Evolutionary conservation across 1,284 basidiomycete species (phyloP).

Genomic region (Sanghuangporus baumii): DNA sequence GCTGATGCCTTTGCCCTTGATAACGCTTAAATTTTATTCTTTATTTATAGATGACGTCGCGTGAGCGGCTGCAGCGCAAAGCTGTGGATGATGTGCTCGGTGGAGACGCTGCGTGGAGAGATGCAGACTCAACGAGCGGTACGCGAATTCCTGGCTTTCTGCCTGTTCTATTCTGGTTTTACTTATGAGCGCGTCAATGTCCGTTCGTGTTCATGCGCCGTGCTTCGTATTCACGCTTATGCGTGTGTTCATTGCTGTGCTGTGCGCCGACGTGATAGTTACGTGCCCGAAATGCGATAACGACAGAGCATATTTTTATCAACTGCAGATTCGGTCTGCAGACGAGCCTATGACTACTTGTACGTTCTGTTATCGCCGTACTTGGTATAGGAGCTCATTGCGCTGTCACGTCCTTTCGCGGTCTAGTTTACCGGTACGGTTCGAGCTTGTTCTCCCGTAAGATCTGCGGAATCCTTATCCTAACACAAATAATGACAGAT

Average conservation of each 20-base stretch:
- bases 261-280: slow-evolving; percentile 36
- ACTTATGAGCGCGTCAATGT: neutral
- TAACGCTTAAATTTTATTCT: neutral
- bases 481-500: neutral
- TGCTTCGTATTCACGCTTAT: neutral
- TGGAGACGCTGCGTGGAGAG: slow-evolving; percentile 91
- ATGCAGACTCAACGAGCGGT: slow-evolving; percentile 89
- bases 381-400: slow-evolving; percentile 2
- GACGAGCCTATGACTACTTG: slow-evolving; percentile 98
- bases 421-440: slow-evolving; percentile 16
- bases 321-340: slow-evolving; percentile 93
- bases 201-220: neutral
- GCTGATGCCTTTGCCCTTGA: slow-evolving; percentile 3
- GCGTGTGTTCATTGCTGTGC: neutral
- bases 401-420: neutral
- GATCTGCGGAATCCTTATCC: neutral
- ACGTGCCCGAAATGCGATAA: slow-evolving; percentile 91
- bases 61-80: slow-evolving; percentile 80
- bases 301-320: slow-evolving; percentile 88
- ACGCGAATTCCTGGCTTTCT: slow-evolving; percentile 21
- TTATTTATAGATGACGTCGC: slow-evolving; percentile 70
- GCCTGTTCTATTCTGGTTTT: neutral
- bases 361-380: slow-evolving; percentile 35
- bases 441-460: neutral
- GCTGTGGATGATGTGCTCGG: slow-evolving; percentile 92